A percentile compares a stretch with the other conserved stretches of the same genome.
These are phyloP conservation scores for Trichocladium uniseriatum DNA, from an alignment of 495 filamentous ascomycete genomes.

Conservation along the genomic window DNA sequence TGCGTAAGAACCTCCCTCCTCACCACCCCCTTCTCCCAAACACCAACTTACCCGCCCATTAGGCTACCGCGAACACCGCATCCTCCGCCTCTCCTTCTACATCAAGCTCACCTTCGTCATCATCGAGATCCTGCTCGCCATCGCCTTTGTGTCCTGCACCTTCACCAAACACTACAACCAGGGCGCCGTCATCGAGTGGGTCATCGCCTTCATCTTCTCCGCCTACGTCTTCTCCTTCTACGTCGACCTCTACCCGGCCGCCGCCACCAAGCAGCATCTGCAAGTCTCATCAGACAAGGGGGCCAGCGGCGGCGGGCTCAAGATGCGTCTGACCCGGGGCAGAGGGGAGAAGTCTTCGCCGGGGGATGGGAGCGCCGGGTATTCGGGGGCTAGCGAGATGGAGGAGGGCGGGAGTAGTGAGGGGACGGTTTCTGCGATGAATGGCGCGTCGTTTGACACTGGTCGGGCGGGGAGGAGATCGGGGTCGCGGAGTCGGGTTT, in stretches of 20 bases:
- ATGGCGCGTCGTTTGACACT: neutral
- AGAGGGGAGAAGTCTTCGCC: neutral
- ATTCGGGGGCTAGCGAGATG: conserved; percentile 1
- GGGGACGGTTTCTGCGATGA: neutral
- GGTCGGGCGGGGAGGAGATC: neutral
- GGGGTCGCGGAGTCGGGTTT: neutral
- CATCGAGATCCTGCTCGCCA: conserved; percentile 64
- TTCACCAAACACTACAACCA: conserved; percentile 39
- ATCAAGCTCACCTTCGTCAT: conserved; percentile 76
- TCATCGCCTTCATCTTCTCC: conserved; percentile 81
- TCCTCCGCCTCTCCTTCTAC: conserved; percentile 69
- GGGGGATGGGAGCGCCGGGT: neutral
- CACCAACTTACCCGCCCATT: neutral
- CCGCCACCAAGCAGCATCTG: conserved; percentile 43
- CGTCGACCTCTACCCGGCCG: conserved; percentile 76
- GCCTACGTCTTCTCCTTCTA: conserved; percentile 84
- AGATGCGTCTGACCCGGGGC: neutral
- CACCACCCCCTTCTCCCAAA: neutral
- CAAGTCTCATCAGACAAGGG: neutral
- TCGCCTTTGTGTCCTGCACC: conserved; percentile 47
- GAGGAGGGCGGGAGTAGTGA: conserved; percentile 8
- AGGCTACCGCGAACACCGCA: conserved; percentile 60
- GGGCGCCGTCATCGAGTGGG: conserved; percentile 60
- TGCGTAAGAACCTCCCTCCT: conserved; percentile 33
- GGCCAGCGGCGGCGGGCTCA: too few relatives aligned